phyloP scores from a whole-genome alignment of 345 rosid genomes.

The Eucalyptus albens region DNA sequence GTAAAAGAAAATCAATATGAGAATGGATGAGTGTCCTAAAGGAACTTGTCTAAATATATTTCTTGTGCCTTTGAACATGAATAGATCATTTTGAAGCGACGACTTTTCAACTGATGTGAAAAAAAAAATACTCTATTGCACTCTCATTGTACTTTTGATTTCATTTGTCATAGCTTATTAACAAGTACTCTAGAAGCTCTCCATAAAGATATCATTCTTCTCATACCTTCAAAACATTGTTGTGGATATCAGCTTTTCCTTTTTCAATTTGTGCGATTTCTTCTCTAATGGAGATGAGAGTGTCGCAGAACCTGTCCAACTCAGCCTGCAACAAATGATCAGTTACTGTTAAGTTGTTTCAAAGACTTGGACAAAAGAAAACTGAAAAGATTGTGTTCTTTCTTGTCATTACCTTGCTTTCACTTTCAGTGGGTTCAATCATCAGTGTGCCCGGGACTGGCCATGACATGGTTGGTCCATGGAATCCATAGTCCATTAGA shows the following conservation, averaged over 20 bases:
- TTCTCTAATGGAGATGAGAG: conserved; percentile 93
- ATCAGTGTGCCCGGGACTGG: conserved; percentile 98
- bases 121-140: not conserved
- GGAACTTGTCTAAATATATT: not conserved
- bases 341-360: not conserved
- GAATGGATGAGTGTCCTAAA: not conserved
- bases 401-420: conserved; percentile 69
- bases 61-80: not conserved
- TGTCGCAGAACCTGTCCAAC: conserved; percentile 90
- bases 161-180: not conserved
- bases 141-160: not conserved
- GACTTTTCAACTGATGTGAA: not conserved
- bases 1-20: not conserved
- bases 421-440: conserved; percentile 99
- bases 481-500: conserved; percentile 94
- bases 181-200: not conserved
- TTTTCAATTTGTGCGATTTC: conserved; percentile 89
- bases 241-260: conserved; percentile 87
- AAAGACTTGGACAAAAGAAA: not conserved
- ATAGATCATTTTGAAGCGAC: not conserved
- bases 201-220: not conserved
- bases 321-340: conserved; percentile 60
- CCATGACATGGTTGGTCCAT: conserved; percentile 98
- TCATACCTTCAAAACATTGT: conserved; percentile 86
- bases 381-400: not conserved